A percentile compares a stretch with the other conserved stretches of the same genome.
Conservation (phyloP, 2,329 filamentous ascomycete genomes). For the Aspergillus novoparasiticus region DNA sequence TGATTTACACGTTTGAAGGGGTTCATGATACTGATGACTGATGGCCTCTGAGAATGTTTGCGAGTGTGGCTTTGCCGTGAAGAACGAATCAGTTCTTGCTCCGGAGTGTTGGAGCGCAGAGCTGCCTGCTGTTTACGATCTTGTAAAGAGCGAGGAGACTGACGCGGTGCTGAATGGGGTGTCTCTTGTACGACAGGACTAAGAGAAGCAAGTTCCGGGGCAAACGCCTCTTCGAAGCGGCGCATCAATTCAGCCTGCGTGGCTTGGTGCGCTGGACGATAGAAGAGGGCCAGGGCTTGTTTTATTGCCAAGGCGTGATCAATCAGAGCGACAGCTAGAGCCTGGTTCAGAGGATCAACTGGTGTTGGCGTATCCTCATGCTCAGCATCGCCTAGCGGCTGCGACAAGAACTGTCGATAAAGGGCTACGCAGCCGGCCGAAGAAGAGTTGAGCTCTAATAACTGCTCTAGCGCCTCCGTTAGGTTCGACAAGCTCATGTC, state of each 20-base stretch:
- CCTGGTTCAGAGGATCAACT: constrained; percentile 66
- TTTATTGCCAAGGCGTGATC: constrained; percentile 90
- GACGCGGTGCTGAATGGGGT: constrained; percentile 49
- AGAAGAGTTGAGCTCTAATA: constrained; percentile 72
- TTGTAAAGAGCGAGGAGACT: constrained; percentile 32
- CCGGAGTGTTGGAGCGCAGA: constrained; percentile 36
- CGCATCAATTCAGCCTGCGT: constrained; percentile 42
- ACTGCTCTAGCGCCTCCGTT: constrained; percentile 74
- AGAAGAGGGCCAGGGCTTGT: constrained; percentile 72
- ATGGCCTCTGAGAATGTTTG: constrained; percentile 40
- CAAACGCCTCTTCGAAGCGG: constrained; percentile 50
- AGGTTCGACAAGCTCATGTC: constrained; percentile 69
- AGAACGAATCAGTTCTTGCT: constrained; percentile 38
- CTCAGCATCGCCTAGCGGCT: constrained; percentile 41
- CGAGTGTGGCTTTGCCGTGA: constrained; percentile 34
- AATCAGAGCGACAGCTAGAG: constrained; percentile 80
- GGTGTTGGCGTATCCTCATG: constrained; percentile 53
- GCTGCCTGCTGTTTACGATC: constrained; percentile 25
- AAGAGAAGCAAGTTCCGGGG: constrained; percentile 66
- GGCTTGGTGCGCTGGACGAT: constrained; percentile 58
- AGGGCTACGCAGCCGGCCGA: constrained; percentile 76
- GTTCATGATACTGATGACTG: constrained; percentile 47
- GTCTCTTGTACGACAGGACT: constrained; percentile 45
- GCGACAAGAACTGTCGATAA: constrained; percentile 74
- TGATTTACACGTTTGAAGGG: constrained; percentile 46